Conservation (phyloP, 2,329 filamentous ascomycete species). For the Seiridium unicorne region DNA sequence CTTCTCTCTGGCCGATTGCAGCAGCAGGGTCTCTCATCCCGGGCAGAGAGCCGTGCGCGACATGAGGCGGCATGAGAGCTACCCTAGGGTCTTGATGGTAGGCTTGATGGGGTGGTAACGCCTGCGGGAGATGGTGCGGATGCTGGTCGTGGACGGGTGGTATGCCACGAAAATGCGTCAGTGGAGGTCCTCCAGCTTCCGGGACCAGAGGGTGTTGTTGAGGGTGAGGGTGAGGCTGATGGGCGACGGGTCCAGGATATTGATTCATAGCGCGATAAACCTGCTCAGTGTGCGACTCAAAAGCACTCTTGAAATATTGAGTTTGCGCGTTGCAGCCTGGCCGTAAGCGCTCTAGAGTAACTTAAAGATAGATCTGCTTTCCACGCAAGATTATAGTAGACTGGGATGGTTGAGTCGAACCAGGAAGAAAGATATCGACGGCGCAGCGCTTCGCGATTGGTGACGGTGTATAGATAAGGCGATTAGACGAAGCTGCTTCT, state of each 20-base stretch:
- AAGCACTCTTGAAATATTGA: neutral
- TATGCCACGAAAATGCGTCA: neutral
- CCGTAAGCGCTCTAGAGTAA: neutral
- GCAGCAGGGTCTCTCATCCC: slow-evolving; percentile 3
- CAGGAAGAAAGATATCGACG: too few relatives aligned
- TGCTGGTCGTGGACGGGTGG: neutral
- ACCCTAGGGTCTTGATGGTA: neutral
- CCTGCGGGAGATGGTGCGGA: neutral
- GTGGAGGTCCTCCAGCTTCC: slow-evolving; percentile 1
- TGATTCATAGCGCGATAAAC: neutral
- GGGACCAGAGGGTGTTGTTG: neutral
- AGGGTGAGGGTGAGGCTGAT: neutral
- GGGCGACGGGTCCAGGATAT: slow-evolving; percentile 1
- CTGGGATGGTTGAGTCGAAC: neutral
- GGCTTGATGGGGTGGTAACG: neutral
- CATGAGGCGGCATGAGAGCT: neutral
- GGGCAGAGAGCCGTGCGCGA: neutral
- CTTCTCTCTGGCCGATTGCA: neutral
- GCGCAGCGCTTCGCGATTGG: too few relatives aligned
- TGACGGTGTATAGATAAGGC: too few relatives aligned
- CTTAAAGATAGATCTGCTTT: too few relatives aligned
- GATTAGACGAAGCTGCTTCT: too few relatives aligned
- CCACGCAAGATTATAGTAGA: neutral
- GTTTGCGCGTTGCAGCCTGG: neutral
- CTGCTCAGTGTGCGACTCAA: neutral